These are phyloP conservation scores for Cutaneotrichosporon cutaneum DNA, from an alignment of 1,284 basidiomycete genomes.

Conservation along the genomic window DNA sequence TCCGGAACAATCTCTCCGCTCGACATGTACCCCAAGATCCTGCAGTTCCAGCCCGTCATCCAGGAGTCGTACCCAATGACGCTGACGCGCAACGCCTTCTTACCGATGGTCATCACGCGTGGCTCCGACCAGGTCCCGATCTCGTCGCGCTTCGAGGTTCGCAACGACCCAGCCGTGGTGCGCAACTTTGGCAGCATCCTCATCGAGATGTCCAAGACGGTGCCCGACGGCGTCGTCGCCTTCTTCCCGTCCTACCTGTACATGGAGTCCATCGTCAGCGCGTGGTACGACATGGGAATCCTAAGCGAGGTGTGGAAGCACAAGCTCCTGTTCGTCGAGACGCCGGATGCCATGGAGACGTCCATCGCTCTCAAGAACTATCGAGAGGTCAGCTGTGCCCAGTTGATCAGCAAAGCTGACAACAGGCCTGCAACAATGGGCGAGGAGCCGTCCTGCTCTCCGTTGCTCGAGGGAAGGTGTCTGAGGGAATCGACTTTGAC, in stretches of 20 bases:
- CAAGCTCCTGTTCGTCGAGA: constrained; percentile 99
- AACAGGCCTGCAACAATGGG: constrained; percentile 95
- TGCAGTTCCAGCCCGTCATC: constrained; percentile 95
- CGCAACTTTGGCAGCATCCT: constrained; percentile 98
- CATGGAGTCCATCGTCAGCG: constrained; percentile 99
- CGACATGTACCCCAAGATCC: constrained; percentile 99
- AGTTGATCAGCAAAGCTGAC: constrained; percentile 5
- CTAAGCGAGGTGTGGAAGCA: constrained; percentile 99
- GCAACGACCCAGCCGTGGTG: constrained; percentile 98
- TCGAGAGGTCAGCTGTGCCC: constrained; percentile 65
- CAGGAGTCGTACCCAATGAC: constrained; percentile 99
- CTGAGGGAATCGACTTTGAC: constrained; percentile 99
- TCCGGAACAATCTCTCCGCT: constrained; percentile 97
- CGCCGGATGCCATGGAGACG: constrained; percentile 97
- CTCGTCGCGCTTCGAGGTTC: constrained; percentile 97
- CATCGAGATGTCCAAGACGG: constrained; percentile 95
- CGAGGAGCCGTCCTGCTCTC: constrained; percentile 94
- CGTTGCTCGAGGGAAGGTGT: constrained; percentile 98
- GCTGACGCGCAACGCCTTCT: constrained; percentile 90
- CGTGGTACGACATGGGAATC: constrained; percentile 99
- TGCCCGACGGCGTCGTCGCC: constrained; percentile 98
- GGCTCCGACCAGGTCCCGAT: constrained; percentile 98
- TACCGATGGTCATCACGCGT: constrained; percentile 97
- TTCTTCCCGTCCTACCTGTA: constrained; percentile 99
- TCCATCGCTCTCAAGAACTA: constrained; percentile 98